Conservation (phyloP, 78 protist genomes). For the Neovahlkampfia damariscottae region DNA sequence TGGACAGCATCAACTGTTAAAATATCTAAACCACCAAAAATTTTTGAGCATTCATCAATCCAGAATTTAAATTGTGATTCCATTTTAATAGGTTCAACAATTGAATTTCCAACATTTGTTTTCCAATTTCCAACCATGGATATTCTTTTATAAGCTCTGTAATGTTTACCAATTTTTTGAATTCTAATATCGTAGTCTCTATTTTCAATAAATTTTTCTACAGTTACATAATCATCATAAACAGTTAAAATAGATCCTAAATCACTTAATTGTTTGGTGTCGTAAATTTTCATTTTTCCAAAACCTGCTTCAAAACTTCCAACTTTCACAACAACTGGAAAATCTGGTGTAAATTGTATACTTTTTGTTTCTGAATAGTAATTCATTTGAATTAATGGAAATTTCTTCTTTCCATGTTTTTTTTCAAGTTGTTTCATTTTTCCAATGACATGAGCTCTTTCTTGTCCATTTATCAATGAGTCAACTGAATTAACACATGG, state of each 20-base stretch:
- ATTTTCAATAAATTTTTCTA: slow-evolving; percentile 1
- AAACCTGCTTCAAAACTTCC: slow-evolving; percentile 20
- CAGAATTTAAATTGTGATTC: neutral
- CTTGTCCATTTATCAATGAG: too few species aligned
- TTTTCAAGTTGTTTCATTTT: too few species aligned
- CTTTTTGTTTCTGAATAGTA: neutral
- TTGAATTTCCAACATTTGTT: slow-evolving; percentile 11
- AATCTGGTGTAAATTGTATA: neutral
- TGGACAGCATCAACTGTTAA: neutral
- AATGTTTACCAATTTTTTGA: slow-evolving; percentile 5
- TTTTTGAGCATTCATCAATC: neutral
- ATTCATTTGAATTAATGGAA: neutral
- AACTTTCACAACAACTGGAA: slow-evolving; percentile 20
- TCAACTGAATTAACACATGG: neutral
- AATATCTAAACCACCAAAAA: neutral
- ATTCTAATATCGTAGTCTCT: neutral
- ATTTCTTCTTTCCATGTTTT: too few species aligned
- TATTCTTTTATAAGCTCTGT: neutral
- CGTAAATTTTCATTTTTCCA: slow-evolving; percentile 8
- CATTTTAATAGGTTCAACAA: neutral
- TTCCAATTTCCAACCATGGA: slow-evolving; percentile 9
- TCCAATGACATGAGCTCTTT: too few species aligned
- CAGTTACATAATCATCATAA: neutral
- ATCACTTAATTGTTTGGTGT: neutral
- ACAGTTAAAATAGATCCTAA: neutral